Evolutionary conservation across 331 rosid species (phyloP).

Genomic region (Rosa hybrid): DNA sequence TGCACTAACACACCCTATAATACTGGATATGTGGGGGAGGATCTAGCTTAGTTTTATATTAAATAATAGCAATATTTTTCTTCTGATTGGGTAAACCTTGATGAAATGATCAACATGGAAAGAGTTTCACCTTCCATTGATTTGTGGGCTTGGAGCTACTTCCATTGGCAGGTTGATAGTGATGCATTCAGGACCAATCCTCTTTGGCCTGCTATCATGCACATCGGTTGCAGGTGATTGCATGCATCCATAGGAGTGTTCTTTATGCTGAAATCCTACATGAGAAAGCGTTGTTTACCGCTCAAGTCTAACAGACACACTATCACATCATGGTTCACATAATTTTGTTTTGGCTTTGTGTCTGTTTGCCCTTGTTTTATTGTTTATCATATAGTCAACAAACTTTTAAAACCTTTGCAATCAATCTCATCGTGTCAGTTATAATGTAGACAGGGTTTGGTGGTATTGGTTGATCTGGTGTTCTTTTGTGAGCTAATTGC

Average conservation of each 20-base stretch:
- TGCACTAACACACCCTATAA: background rate
- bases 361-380: background rate
- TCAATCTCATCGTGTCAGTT: background rate
- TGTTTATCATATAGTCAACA: background rate
- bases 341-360: background rate
- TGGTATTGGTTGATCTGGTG: background rate
- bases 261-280: background rate
- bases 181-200: background rate
- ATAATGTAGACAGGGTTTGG: background rate
- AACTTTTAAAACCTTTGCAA: background rate
- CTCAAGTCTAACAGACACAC: background rate
- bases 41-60: background rate
- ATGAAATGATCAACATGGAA: background rate
- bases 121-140: constrained; percentile 9
- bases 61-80: background rate
- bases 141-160: constrained; percentile 18
- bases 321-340: background rate
- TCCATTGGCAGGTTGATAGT: background rate
- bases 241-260: background rate
- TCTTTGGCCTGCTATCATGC: background rate
- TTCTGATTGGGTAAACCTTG: background rate
- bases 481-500: background rate
- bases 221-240: background rate
- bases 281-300: background rate
- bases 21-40: background rate